phyloP scores from a whole-genome alignment of 1,284 basidiomycete genomes.

The Coriolopsis trogii region DNA sequence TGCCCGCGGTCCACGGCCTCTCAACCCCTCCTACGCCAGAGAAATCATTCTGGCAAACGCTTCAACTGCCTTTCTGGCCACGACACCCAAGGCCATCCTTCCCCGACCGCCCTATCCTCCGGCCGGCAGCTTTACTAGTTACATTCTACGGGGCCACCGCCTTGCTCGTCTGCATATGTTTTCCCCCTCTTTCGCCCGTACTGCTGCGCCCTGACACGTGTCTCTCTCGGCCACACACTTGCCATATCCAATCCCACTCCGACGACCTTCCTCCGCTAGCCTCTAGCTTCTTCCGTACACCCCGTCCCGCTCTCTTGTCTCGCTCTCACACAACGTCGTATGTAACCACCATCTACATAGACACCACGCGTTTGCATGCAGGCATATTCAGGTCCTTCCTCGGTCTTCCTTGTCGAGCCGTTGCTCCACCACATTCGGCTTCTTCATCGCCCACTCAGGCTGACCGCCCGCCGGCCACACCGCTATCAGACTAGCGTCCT shows the following conservation, averaged over 20 bases:
- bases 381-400: slow-evolving; percentile 1
- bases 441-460: slow-evolving; percentile 9
- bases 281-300: slow-evolving; percentile 16
- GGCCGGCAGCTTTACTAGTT: too few relatives aligned
- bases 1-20: not conserved
- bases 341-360: slow-evolving; percentile 2
- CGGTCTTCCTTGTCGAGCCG: not conserved
- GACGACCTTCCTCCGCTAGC: not conserved
- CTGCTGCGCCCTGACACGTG: not conserved
- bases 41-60: not conserved
- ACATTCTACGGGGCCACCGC: slow-evolving; percentile 4
- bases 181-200: not conserved
- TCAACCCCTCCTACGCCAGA: not conserved
- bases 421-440: slow-evolving; percentile 17
- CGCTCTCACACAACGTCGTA: slow-evolving; percentile 9
- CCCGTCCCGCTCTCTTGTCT: slow-evolving; percentile 7
- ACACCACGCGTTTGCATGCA: slow-evolving; percentile 16
- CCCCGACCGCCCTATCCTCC: not conserved
- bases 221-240: not conserved
- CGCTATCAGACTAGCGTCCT: slow-evolving; percentile 1
- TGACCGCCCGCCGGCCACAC: slow-evolving; percentile 2
- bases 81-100: not conserved
- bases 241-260: not conserved
- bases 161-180: not conserved
- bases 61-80: not conserved